Conservation (phyloP, 805 yeast species). For the Babjeviella inositovora region DNA sequence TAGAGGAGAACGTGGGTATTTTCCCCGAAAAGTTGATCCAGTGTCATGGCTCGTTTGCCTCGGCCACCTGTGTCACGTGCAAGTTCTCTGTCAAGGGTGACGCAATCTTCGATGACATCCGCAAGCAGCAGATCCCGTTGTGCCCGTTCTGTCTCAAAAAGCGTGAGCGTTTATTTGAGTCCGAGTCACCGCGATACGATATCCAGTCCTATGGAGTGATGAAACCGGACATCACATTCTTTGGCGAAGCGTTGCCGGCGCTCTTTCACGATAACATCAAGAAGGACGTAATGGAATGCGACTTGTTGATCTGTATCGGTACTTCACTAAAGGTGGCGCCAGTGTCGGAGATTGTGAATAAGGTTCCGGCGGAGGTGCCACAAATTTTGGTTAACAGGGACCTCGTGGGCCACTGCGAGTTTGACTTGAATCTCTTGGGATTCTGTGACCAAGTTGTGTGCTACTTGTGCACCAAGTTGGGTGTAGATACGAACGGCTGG, state of each 20-base stretch:
- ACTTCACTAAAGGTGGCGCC: constrained; percentile 90
- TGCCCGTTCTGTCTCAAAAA: constrained; percentile 52
- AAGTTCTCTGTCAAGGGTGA: constrained; percentile 50
- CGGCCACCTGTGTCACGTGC: constrained; percentile 75
- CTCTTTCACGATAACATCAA: constrained; percentile 43
- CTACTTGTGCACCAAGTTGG: constrained; percentile 34
- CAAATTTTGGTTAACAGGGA: constrained; percentile 71
- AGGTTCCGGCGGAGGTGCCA: constrained; percentile 58
- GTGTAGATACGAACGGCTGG: too few species aligned
- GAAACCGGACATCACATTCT: constrained; percentile 88
- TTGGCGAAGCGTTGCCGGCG: constrained; percentile 72
- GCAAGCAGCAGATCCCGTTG: constrained; percentile 42
- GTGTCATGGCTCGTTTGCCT: constrained; percentile 88
- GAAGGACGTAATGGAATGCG: constrained; percentile 54
- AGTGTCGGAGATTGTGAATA: constrained; percentile 74
- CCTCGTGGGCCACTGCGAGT: constrained; percentile 58
- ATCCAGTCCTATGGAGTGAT: constrained; percentile 58
- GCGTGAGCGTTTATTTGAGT: constrained; percentile 15
- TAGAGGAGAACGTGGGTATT: constrained; percentile 73
- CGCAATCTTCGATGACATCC: constrained; percentile 41
- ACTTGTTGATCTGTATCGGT: constrained; percentile 71
- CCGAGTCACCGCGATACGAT: constrained; percentile 5
- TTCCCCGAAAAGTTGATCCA: constrained; percentile 53
- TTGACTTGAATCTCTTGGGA: constrained; percentile 67
- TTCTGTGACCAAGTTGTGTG: constrained; percentile 73